Evolutionary conservation across 1,139 yeast genomes (phyloP).

Genomic region (Pichia sp.): DNA sequence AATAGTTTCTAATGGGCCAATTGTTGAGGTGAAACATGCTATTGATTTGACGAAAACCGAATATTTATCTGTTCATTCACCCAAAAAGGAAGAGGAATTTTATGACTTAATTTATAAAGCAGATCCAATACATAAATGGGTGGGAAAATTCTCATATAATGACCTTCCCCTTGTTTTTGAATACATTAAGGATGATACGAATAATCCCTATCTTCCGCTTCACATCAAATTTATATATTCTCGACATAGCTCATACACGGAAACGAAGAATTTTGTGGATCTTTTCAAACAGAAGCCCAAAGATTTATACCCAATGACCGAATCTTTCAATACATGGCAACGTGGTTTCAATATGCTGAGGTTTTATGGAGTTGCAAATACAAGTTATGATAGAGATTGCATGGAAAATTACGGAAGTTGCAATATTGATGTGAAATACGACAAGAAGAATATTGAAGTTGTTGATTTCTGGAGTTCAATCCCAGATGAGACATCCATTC

Average conservation of each 20-base stretch:
- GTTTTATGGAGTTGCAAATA: slow-evolving; percentile 7
- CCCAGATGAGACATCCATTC: no score
- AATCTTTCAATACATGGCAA: slow-evolving; percentile 10
- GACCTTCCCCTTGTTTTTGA: neutral
- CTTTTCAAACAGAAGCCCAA: slow-evolving; percentile 10
- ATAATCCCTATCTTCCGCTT: slow-evolving; percentile 7
- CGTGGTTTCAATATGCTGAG: slow-evolving; percentile 13
- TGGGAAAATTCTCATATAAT: slow-evolving; percentile 1
- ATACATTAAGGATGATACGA: slow-evolving; percentile 1
- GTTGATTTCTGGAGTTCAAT: slow-evolving; percentile 2
- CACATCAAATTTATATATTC: slow-evolving; percentile 12
- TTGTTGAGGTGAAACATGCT: slow-evolving; percentile 8
- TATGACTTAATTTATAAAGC: neutral
- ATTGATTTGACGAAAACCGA: slow-evolving; percentile 10
- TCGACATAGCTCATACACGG: slow-evolving; percentile 17
- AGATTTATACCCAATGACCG: slow-evolving; percentile 17
- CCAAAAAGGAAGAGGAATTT: neutral
- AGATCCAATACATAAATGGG: neutral
- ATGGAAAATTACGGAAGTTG: slow-evolving; percentile 2
- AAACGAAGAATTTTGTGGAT: slow-evolving; percentile 11
- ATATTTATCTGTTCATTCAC: slow-evolving; percentile 5
- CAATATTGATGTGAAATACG: neutral
- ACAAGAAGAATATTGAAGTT: neutral
- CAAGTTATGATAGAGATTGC: slow-evolving; percentile 8
- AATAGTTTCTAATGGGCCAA: no score